These are phyloP conservation scores for Colletotrichum magnum DNA, from an alignment of 2,329 filamentous ascomycete species.

Conservation along the genomic window DNA sequence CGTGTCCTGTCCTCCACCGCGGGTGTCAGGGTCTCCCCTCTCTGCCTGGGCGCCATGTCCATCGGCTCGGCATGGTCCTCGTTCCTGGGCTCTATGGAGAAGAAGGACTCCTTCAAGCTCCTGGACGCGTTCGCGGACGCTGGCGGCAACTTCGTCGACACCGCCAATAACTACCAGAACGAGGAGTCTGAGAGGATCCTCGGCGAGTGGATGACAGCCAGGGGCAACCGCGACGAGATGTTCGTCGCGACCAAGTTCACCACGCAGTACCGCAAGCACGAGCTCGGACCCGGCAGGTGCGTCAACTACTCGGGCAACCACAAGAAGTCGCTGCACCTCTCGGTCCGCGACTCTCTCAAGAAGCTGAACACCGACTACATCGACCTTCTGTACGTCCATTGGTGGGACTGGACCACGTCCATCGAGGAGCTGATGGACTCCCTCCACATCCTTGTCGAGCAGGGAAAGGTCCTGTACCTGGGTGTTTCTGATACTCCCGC, in stretches of 20 bases:
- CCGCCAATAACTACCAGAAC: conserved; percentile 70
- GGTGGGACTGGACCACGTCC: conserved; percentile 59
- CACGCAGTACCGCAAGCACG: conserved; percentile 58
- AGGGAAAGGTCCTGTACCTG: conserved; percentile 59
- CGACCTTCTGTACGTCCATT: conserved; percentile 62
- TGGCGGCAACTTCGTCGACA: conserved; percentile 80
- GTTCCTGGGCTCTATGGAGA: conserved; percentile 66
- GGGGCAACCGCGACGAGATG: conserved; percentile 66
- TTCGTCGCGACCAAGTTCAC: conserved; percentile 72
- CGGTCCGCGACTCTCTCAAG: conserved; percentile 57
- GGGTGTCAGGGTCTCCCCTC: conserved; percentile 65
- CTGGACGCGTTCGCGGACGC: conserved; percentile 69
- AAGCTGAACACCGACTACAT: conserved; percentile 62
- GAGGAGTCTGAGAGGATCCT: conserved; percentile 71
- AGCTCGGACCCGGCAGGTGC: conserved; percentile 51
- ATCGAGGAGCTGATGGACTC: conserved; percentile 60
- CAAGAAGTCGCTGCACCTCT: conserved; percentile 56
- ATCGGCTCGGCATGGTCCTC: conserved; percentile 62
- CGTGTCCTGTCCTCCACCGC: conserved; percentile 66
- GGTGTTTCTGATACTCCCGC: conserved; percentile 57
- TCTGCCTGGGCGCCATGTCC: conserved; percentile 68
- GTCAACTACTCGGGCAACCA: conserved; percentile 61
- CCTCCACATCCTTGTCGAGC: conserved; percentile 57
- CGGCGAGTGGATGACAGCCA: conserved; percentile 68
- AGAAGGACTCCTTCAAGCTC: conserved; percentile 68